Evolutionary conservation across 495 filamentous ascomycete species (phyloP).

Genomic region (Penicillium maclennaniae): DNA sequence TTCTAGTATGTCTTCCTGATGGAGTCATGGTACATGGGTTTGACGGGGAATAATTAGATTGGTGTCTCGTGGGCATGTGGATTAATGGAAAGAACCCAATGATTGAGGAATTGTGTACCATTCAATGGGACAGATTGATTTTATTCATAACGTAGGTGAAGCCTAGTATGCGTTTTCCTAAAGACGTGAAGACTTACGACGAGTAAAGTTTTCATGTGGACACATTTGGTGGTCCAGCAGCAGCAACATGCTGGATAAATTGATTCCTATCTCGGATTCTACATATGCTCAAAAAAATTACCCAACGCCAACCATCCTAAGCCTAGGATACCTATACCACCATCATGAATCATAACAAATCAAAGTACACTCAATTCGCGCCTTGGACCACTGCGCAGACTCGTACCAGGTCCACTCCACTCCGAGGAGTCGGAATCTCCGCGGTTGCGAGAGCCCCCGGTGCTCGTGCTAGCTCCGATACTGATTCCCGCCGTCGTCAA

Average conservation of each 20-base stretch:
- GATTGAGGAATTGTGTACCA: no score
- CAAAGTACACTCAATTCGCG: slow-evolving; percentile 35
- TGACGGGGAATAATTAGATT: no score
- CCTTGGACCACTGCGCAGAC: slow-evolving; percentile 24
- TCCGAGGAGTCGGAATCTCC: slow-evolving; percentile 29
- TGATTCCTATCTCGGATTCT: neutral
- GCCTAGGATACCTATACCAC: slow-evolving; percentile 1
- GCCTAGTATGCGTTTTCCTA: no score
- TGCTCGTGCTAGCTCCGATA: slow-evolving; percentile 25
- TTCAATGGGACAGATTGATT: no score
- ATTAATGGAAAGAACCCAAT: no score
- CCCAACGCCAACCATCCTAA: slow-evolving; percentile 5
- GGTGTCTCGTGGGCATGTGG: no score
- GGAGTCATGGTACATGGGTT: no score
- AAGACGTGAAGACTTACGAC: no score
- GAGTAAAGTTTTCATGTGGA: no score
- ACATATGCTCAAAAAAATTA: neutral
- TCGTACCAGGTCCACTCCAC: slow-evolving; percentile 23
- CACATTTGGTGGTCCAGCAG: neutral
- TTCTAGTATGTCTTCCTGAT: neutral
- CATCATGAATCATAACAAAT: slow-evolving; percentile 16
- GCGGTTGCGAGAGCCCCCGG: slow-evolving; percentile 16
- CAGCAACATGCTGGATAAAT: neutral
- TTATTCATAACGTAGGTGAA: no score
- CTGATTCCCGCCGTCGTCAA: slow-evolving; percentile 27